A percentile compares a stretch with the other conserved stretches of the same genome.
These are phyloP conservation scores for Trichoderma virens DNA, from an alignment of 495 filamentous ascomycete species.

Conservation along the genomic window DNA sequence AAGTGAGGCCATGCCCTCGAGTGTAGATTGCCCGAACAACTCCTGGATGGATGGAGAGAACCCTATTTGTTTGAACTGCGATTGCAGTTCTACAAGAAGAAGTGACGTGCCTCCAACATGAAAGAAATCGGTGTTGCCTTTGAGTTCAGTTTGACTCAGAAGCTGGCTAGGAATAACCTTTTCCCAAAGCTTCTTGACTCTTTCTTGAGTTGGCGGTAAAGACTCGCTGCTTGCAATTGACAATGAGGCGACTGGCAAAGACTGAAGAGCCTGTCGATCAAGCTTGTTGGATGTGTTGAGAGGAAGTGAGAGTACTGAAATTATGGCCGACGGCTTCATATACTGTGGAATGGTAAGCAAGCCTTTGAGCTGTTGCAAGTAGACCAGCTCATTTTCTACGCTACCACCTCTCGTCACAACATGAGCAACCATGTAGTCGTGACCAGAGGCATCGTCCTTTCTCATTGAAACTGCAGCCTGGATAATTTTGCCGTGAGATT, in stretches of 20 bases:
- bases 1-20: too few relatives aligned
- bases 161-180: slow-evolving; percentile 7
- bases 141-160: slow-evolving; percentile 10
- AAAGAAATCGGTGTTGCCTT: slow-evolving; percentile 28
- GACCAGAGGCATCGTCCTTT: too few relatives aligned
- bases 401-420: not conserved
- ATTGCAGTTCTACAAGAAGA: slow-evolving; percentile 24
- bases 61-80: slow-evolving; percentile 15
- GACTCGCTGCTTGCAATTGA: too few relatives aligned
- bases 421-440: not conserved
- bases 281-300: too few relatives aligned
- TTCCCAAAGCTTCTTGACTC: slow-evolving; percentile 13
- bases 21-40: too few relatives aligned
- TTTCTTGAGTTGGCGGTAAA: too few relatives aligned
- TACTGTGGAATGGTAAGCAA: not conserved
- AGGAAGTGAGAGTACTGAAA: too few relatives aligned
- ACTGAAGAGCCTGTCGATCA: too few relatives aligned
- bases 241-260: too few relatives aligned
- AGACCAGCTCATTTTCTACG: not conserved
- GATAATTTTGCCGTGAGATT: not conserved
- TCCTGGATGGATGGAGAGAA: not conserved
- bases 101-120: slow-evolving; percentile 31
- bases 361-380: too few relatives aligned
- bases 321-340: slow-evolving; percentile 14
- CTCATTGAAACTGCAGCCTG: slow-evolving; percentile 12